Percentiles rank a stretch among this genome's conserved stretches.
phyloP scores from a whole-genome alignment of 2,329 filamentous ascomycete species.

The Bipolaris cookei region DNA sequence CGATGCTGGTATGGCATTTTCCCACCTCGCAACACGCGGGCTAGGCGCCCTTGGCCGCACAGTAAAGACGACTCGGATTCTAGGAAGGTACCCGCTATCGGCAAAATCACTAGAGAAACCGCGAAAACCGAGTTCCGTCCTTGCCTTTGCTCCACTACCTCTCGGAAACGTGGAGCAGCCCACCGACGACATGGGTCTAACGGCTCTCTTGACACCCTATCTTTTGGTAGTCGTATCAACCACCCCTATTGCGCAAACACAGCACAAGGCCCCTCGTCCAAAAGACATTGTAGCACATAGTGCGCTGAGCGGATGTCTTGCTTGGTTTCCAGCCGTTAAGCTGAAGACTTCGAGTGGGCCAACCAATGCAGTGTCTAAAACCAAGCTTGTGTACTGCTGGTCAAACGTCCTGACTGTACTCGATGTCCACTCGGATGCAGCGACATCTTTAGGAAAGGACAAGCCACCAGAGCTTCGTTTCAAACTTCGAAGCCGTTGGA shows the following conservation, averaged over 20 bases:
- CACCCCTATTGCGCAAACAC: conserved; percentile 92
- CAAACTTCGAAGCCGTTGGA: conserved; percentile 84
- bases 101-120: conserved; percentile 67
- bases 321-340: conserved; percentile 97
- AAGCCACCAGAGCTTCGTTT: conserved; percentile 82
- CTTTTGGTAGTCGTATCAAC: conserved; percentile 96
- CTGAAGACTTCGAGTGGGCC: conserved; percentile 74
- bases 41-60: conserved; percentile 83
- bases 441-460: conserved; percentile 67
- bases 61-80: conserved; percentile 86
- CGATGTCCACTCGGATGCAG: conserved; percentile 72
- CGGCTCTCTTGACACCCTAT: conserved; percentile 95
- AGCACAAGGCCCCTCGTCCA: conserved; percentile 89
- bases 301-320: conserved; percentile 89
- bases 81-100: conserved; percentile 85
- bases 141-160: conserved; percentile 88
- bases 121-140: conserved; percentile 89
- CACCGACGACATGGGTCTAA: conserved; percentile 86
- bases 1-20: conserved; percentile 96
- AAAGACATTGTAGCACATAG: conserved; percentile 91
- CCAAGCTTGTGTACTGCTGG: conserved; percentile 97
- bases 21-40: conserved; percentile 90
- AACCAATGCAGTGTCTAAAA: conserved; percentile 73
- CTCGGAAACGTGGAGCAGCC: conserved; percentile 91
- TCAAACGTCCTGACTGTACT: conserved; percentile 95